A percentile compares a stretch with the other conserved stretches of the same genome.
phyloP scores from a whole-genome alignment of 2,329 filamentous ascomycete genomes.

The Arthroderma uncinatum region DNA sequence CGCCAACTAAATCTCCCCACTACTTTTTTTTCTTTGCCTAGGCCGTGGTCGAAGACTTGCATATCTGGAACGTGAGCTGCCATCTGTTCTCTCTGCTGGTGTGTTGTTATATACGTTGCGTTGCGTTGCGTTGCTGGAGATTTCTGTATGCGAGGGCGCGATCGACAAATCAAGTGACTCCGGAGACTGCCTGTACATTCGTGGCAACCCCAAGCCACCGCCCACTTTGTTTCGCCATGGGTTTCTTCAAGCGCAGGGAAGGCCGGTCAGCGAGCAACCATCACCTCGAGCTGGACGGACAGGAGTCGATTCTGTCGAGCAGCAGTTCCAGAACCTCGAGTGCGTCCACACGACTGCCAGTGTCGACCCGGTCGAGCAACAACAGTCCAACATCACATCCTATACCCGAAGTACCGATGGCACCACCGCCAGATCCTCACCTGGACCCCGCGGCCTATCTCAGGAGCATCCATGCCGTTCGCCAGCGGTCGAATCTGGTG shows the following conservation, averaged over 20 bases:
- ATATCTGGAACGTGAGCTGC: not conserved
- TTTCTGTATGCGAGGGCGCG: not conserved
- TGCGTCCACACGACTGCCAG: constrained; percentile 42
- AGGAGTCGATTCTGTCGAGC: constrained; percentile 30
- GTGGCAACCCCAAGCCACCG: not conserved
- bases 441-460: constrained; percentile 85
- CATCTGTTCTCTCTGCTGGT: not conserved
- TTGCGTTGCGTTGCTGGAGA: not conserved
- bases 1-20: constrained; percentile 6
- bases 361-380: constrained; percentile 31
- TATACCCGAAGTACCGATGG: constrained; percentile 63
- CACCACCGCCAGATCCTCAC: constrained; percentile 73
- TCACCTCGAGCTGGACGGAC: constrained; percentile 27
- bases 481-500: constrained; percentile 64
- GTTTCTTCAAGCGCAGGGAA: constrained; percentile 39
- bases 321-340: constrained; percentile 36
- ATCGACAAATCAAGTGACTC: not conserved
- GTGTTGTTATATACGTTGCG: not conserved
- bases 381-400: constrained; percentile 39
- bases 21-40: not conserved
- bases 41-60: not conserved
- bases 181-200: not conserved
- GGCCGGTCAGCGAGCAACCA: constrained; percentile 22
- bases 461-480: constrained; percentile 75
- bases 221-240: constrained; percentile 18